Evolutionary conservation across 441 rosid genomes (phyloP), one percentile per base, ranked within the genome.

Genomic region (Croton setiger): DNA sequence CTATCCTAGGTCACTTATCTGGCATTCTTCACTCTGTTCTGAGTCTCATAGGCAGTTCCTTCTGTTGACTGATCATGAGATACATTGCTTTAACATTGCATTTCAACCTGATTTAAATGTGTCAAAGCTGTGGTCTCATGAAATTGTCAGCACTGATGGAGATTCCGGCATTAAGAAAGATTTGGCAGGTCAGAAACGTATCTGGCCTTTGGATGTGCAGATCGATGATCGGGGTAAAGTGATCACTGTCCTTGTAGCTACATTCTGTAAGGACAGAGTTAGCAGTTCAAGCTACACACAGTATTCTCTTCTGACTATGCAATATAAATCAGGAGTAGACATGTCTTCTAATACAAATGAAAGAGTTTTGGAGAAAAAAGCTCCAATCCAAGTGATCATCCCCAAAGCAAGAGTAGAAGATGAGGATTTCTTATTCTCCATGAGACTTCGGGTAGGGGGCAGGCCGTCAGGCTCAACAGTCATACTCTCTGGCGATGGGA

Each of bases 321-420:
- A 87, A 78, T 86, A 86, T 68, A 92, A 80, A 68, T 87, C 94
- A 45, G 84, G 82, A 69, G 74, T 59, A 58, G 79, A 76, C 67
- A 44, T 57, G 51, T 31, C 81, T 27, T 79, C 88, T 69, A 83
- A 76, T 57, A 66, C 57, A 65, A 78, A 75, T 64, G 88, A 88
- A 64, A 80, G 82, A 69, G 78, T 90, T 60, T 82, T 94, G 80
- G 98, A 92, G 90, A 92, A 94, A 81, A 88, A 78, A 71, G 85
- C 87, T 76, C 97, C 95, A 71, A 80, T 87, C 56, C 96, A 94
- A 85, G 99, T 87, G 78, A 88, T 94, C 72, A 91, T 93, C 71
- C 98, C 98, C 56, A 93, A 93, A 86, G 98, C 98, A 70, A 88
- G 92, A 82, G 90, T 91, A 55, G 98, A 93, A 76, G 92, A 89